Base-by-base conservation (phyloP, 192 early-diverging fungal genomes). In the Coemansia aciculifera region DNA sequence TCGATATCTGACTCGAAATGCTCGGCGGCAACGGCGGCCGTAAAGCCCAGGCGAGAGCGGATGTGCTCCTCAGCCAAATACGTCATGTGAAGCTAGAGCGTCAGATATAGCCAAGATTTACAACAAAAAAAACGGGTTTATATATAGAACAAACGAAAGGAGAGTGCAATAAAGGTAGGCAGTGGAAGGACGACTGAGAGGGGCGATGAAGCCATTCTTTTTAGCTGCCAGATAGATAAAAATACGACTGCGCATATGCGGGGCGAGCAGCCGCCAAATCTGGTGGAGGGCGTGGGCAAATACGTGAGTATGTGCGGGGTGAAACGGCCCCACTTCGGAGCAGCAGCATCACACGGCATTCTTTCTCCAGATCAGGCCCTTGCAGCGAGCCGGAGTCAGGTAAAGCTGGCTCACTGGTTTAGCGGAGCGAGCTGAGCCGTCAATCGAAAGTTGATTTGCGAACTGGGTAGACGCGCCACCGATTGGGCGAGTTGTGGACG, bases 311-410 rank as follows among this genome's bases (percentile, higher is more conserved):
- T 48, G n/a, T 46, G 46, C 23, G 46, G 46, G 46, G 46, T 49
- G 46, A n/a, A n/a, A 21, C 21, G 21, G 2, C 46, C 46, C 46
- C 46, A 17, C 43, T 44, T 44, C 43, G 43, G 43, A n/a, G 43
- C 43, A 31, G 51, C 51, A 54, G 13, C 29, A 31, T 57, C 54
- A 24, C 51, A 54, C 51, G 51, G 12, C 51, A 54, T 29, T 17
- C 51, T 7, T 29, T 3, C 10, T 15, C 11, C 11, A 54, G 27
- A 54, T 54, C 24, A 15, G 54, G 27, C 54, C 54, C 34, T 17
- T 57, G 31, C 54, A 34, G 54, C 54, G 54, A 57, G 54, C 54
- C 54, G 54, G 54, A 17, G 54, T 23, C 46, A 3, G 19, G 8
- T 9, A 2, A 2, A 23, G 21, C 23, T 17, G 40, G 12, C 15